Base-by-base conservation (phyloP, 257 asterid genomes). In the Echium plantagineum region DNA sequence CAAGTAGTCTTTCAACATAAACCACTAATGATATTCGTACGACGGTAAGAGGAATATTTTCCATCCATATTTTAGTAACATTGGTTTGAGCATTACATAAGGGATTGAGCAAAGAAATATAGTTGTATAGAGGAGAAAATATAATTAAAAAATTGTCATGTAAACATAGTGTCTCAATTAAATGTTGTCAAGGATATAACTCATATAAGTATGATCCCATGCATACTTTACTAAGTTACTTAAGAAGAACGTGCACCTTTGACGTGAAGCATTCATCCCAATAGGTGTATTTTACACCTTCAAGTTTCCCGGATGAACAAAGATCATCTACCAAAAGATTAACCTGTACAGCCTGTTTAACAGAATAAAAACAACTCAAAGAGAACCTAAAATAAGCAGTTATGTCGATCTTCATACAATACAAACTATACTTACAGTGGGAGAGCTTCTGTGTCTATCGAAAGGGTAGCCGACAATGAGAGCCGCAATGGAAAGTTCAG, bases 211-310 rank as follows among this genome's bases (percentile, higher is more conserved):
- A 21, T 9, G 5, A 18, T 3, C n/a, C 9, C 32, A 60, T 53
- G 19, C 19, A 55, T 35, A 28, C 32, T 21, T 22, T 21, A 21
- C 8, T 59, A 17, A 58, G 35, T 7, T n/a, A n/a, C n/a, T n/a
- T 5, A 21, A 28, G 20, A 63, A 58, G 59, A 47, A 12, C 60
- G 61, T 42, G 65, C 65, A 85, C 96, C 98, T 83, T 87, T 26
- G 95, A 91, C 9, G 97, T 80, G 76, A 67, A 88, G 72, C 83
- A 65, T 74, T 91, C 98, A 17, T 88, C 80, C 95, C 94, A 85
- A 66, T 73, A 84, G 16, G 95, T 86, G 74, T 85, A 91, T 48
- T 72, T 85, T 46, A 91, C 54, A 65, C 80, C 90, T 66, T 70
- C 81, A 68, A 91, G 79, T 67, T 82, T 85, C 69, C 94, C 89